Evolutionary conservation across 192 early-diverging fungal species (phyloP), one percentile per base, ranked within the genome.

Genomic region (Jimgerdemannia lactiflua): DNA sequence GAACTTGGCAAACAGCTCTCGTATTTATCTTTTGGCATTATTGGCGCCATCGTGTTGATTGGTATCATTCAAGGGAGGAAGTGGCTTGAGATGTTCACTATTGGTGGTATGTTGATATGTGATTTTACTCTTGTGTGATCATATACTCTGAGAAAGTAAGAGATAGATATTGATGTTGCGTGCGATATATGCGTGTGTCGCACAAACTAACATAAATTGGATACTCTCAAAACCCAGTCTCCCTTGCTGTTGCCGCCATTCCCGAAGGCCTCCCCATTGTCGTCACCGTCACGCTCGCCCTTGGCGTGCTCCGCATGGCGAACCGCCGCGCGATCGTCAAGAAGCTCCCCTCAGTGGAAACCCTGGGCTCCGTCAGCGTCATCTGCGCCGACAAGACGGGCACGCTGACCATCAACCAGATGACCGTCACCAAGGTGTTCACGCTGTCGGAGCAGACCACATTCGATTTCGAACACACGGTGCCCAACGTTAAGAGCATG

Each of bases 311-410:
- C 70, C 85, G 94, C 20, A 96, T 99, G 95, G 95, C 96, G 2
- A 92, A 91, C 65, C 88, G 94, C 71, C 90, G 94, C 77, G 95
- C 95, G 4, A 98, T 99, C 70, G 92, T 97, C 67, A 97, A 97
- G 82, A 96, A 97, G 74, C 87, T 99, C 44, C 96, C 96, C 2
- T 93, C 94, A 8, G 96, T 99, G 2, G 97, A 99, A 82, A 92
- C 95, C 18, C 82, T 99, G 8, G 96, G 96, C 3, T 95, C 94
- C 9, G 96, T 99, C 43, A 97, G 94, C 77, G 95, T 97, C 17
- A 90, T 99, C 43, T 99, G 97, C 83, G 93, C 93, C 2, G 97
- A 99, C 82, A 99, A 99, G 84, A 98, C 97, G n/a, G 95, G 88
- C 80, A 99, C 97, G 3, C 79, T 99, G 77, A 99, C 97, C 3